Conservation (phyloP, 1,284 basidiomycete genomes). For the Rhodotorula sp. region DNA sequence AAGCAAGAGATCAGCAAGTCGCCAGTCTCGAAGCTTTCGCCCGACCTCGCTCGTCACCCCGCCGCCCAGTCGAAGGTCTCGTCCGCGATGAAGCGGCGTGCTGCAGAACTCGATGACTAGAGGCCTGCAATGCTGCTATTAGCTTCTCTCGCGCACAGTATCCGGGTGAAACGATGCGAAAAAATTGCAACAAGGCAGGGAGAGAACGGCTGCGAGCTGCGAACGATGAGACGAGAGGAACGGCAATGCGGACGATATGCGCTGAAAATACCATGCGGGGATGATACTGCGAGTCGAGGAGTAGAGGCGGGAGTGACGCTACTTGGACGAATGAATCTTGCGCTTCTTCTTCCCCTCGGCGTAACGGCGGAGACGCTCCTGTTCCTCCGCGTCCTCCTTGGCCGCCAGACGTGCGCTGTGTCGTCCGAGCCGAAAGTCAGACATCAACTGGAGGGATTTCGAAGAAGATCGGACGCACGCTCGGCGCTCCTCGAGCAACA, state of each 20-base stretch:
- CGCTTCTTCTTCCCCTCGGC: slow-evolving; percentile 27
- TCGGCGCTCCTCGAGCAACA: slow-evolving; percentile 24
- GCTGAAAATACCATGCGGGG: no score
- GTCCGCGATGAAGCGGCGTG: slow-evolving; percentile 12
- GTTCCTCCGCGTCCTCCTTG: slow-evolving; percentile 32
- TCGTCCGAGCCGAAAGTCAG: neutral
- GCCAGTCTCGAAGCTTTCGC: slow-evolving; percentile 81
- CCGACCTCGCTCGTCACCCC: slow-evolving; percentile 84
- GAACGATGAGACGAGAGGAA: no score
- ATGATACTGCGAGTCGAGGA: neutral
- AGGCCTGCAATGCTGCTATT: no score
- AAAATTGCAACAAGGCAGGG: no score
- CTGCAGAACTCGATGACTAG: slow-evolving; percentile 10
- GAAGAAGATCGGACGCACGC: slow-evolving; percentile 21
- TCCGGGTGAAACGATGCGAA: no score
- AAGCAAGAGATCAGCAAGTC: slow-evolving; percentile 93
- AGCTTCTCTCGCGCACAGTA: no score
- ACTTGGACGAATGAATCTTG: neutral
- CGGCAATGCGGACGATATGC: no score
- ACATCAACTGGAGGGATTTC: no score
- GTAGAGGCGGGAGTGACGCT: neutral
- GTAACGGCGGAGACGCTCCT: slow-evolving; percentile 14
- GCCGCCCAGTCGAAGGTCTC: slow-evolving; percentile 66
- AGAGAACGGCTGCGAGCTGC: no score
- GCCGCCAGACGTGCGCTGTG: slow-evolving; percentile 24